Conservation (phyloP, 2,329 filamentous ascomycete species). For the Colletotrichum sp. region DNA sequence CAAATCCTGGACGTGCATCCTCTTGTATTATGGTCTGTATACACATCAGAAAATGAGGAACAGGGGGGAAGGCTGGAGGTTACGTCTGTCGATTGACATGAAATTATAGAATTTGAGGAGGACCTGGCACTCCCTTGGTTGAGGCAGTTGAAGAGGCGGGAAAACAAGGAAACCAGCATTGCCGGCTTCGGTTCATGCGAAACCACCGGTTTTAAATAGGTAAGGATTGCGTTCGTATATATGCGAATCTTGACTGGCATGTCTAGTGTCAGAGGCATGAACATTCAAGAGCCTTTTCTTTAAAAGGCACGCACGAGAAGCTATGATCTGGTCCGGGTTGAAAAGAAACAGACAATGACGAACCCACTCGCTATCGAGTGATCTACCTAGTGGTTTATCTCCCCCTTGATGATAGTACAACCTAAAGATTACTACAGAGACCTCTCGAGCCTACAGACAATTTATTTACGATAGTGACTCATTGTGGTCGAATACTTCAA, state of each 20-base stretch:
- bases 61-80: background rate
- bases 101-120: background rate
- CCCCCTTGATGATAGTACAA: background rate
- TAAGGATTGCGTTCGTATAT: background rate
- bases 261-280: too few relatives aligned
- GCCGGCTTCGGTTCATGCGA: background rate
- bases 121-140: background rate
- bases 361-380: background rate
- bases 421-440: background rate
- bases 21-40: background rate
- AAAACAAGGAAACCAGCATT: too few relatives aligned
- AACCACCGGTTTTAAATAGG: background rate
- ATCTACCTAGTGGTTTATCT: background rate
- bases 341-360: background rate
- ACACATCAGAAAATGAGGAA: background rate
- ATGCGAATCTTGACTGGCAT: background rate
- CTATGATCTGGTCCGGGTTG: too few relatives aligned
- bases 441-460: background rate
- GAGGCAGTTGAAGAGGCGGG: background rate
- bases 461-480: background rate
- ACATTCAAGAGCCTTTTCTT: background rate
- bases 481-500: background rate
- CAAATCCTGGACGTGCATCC: fast-evolving
- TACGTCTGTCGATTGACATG: background rate
- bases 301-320: too few relatives aligned